Percentiles rank a stretch among this genome's conserved stretches.
Evolutionary conservation across 1,284 basidiomycete species (phyloP).

Genomic region (Fomitopsis palustris): DNA sequence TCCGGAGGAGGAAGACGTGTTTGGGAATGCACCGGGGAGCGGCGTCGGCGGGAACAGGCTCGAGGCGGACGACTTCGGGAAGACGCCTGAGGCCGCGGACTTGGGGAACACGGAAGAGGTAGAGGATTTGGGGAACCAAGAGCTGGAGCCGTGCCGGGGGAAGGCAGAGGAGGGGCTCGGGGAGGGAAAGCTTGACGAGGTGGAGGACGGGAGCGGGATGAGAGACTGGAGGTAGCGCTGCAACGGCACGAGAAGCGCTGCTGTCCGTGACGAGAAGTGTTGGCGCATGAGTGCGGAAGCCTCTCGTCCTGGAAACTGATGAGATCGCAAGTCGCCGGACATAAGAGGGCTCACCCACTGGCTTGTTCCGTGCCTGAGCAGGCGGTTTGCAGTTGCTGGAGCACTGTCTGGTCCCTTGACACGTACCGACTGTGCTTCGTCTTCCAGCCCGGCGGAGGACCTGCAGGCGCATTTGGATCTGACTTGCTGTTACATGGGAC

Average conservation of each 20-base stretch:
- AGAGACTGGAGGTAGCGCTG: slow-evolving; percentile 92
- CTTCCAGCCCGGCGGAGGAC: slow-evolving; percentile 69
- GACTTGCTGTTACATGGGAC: background rate
- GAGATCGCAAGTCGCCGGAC: background rate
- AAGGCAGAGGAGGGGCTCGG: background rate
- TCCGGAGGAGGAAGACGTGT: background rate
- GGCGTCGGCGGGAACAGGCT: background rate
- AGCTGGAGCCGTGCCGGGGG: background rate
- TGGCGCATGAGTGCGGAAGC: slow-evolving; percentile 71
- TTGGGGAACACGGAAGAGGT: slow-evolving; percentile 3
- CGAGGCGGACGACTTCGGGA: slow-evolving; percentile 1
- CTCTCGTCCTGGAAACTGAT: slow-evolving; percentile 29
- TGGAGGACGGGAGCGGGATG: slow-evolving; percentile 60
- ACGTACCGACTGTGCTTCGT: slow-evolving; percentile 84
- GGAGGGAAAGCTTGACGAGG: slow-evolving; percentile 5
- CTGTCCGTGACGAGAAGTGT: slow-evolving; percentile 88
- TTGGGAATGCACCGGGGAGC: background rate
- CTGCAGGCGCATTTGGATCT: slow-evolving; percentile 16
- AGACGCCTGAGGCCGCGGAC: background rate
- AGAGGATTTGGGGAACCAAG: slow-evolving; percentile 2
- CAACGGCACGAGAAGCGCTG: slow-evolving; percentile 86
- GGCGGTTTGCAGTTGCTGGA: slow-evolving; percentile 65
- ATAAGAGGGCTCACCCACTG: slow-evolving; percentile 41
- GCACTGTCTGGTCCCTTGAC: slow-evolving; percentile 75
- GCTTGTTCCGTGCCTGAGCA: slow-evolving; percentile 44